Conservation (phyloP, 805 yeast genomes). For the Cephaloascus albidus region DNA sequence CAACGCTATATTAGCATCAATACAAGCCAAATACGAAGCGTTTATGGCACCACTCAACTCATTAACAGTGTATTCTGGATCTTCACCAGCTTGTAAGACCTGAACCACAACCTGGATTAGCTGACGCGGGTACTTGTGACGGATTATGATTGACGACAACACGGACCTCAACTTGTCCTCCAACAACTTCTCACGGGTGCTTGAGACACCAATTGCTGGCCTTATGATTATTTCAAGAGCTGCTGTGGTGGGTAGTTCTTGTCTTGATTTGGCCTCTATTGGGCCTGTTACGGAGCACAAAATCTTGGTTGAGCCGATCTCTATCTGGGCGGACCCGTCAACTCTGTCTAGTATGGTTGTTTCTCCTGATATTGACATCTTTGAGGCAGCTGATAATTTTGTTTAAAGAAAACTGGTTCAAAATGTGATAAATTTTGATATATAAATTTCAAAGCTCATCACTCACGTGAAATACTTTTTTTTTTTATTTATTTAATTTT, state of each 20-base stretch:
- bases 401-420: too few species aligned
- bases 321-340: conserved; percentile 71
- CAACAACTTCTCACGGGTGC: conserved; percentile 65
- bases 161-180: conserved; percentile 64
- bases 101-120: conserved; percentile 63
- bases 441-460: too few species aligned
- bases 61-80: conserved; percentile 23
- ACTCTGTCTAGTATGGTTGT: conserved; percentile 41
- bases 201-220: conserved; percentile 70
- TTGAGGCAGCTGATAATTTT: too few species aligned
- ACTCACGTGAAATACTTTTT: too few species aligned
- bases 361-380: conserved; percentile 11
- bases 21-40: conserved; percentile 61
- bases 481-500: too few species aligned
- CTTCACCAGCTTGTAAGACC: conserved; percentile 44
- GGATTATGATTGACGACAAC: conserved; percentile 48
- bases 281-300: conserved; percentile 86
- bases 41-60: conserved; percentile 68
- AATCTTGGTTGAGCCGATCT: conserved; percentile 43
- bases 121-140: conserved; percentile 70
- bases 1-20: conserved; percentile 74
- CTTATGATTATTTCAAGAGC: conserved; percentile 71
- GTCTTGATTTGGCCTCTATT: conserved; percentile 71
- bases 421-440: too few species aligned
- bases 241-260: conserved; percentile 74